phyloP scores from a whole-genome alignment of 495 filamentous ascomycete genomes.

The Hapsidospora chrysogenum region DNA sequence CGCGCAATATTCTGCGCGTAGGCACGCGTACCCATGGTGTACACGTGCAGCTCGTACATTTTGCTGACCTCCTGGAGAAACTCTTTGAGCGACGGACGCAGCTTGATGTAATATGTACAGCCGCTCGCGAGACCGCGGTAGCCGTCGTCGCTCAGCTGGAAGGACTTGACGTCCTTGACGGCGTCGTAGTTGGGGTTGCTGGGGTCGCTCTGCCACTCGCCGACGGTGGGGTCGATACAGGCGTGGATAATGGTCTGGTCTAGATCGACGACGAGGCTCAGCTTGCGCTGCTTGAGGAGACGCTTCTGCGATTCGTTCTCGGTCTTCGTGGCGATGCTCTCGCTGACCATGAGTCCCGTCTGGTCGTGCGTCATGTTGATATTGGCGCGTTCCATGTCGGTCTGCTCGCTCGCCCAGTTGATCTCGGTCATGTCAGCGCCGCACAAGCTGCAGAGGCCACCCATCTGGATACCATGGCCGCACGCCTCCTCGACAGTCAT shows the following conservation, averaged over 20 bases:
- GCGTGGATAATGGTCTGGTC: conserved; percentile 99
- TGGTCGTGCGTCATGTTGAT: conserved; percentile 92
- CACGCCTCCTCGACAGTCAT: conserved; percentile 82
- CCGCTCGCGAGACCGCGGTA: conserved; percentile 43
- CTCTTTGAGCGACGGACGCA: conserved; percentile 74
- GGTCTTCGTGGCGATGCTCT: conserved; percentile 55
- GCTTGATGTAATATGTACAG: conserved; percentile 95
- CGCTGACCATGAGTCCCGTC: conserved; percentile 56
- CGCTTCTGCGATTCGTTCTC: conserved; percentile 78
- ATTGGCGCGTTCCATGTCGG: conserved; percentile 59
- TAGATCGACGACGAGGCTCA: conserved; percentile 90
- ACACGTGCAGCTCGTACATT: conserved; percentile 90
- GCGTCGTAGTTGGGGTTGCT: conserved; percentile 82
- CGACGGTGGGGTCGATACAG: conserved; percentile 89
- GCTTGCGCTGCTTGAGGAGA: conserved; percentile 58
- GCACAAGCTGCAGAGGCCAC: conserved; percentile 76
- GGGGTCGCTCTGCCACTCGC: conserved; percentile 82
- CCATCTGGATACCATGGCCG: conserved; percentile 77
- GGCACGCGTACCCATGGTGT: conserved; percentile 94
- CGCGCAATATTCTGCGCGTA: conserved; percentile 86
- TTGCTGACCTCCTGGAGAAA: conserved; percentile 68
- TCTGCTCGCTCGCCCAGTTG: conserved; percentile 30
- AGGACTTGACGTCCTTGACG: conserved; percentile 70
- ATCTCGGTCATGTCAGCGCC: conserved; percentile 89
- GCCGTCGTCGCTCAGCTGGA: conserved; percentile 76